phyloP scores from a whole-genome alignment of 1,139 yeast species.

The Candida sp. region DNA sequence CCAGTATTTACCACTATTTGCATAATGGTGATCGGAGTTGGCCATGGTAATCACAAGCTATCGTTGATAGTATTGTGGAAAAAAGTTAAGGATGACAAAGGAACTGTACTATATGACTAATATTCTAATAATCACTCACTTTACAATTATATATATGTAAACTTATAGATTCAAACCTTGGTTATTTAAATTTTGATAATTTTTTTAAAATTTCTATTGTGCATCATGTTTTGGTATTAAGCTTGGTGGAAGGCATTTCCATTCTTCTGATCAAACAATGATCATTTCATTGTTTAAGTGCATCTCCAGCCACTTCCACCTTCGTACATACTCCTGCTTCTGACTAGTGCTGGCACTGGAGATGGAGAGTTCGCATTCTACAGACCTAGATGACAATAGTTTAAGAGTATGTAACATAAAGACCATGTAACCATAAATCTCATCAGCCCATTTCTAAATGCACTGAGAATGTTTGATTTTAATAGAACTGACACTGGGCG shows the following conservation, averaged over 20 bases:
- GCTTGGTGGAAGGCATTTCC: neutral
- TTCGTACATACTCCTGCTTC: neutral
- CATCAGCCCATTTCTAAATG: too few species aligned
- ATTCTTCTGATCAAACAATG: too few species aligned
- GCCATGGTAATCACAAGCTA: neutral
- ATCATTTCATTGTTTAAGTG: neutral
- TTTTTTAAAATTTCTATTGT: too few species aligned
- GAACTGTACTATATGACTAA: too few species aligned
- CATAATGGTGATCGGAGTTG: neutral
- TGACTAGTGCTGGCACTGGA: neutral
- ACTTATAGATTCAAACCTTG: neutral
- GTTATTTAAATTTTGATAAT: neutral
- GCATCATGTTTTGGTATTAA: neutral
- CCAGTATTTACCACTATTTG: neutral
- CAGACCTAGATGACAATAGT: too few species aligned
- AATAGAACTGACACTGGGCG: too few species aligned
- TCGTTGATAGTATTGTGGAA: neutral
- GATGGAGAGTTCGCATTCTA: neutral
- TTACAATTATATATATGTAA: neutral
- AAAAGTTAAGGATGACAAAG: too few species aligned
- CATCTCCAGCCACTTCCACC: neutral
- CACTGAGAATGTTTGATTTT: too few species aligned
- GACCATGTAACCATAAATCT: too few species aligned
- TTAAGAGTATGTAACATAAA: too few species aligned
- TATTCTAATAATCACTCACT: too few species aligned